phyloP scores from a whole-genome alignment of 495 filamentous ascomycete species.

The Daldinia decipiens region DNA sequence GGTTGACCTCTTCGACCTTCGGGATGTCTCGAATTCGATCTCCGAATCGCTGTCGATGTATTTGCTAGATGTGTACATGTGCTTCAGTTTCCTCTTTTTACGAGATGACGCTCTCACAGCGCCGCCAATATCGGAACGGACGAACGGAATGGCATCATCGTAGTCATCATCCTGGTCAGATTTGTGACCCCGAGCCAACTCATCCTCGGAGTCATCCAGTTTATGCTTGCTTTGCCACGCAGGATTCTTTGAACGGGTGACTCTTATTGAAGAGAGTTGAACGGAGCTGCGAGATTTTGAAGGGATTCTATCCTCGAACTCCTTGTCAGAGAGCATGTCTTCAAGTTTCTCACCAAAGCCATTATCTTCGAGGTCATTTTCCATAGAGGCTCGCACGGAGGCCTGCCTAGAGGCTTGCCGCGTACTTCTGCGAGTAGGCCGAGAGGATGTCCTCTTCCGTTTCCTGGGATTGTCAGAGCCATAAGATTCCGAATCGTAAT shows the following conservation, averaged over 20 bases:
- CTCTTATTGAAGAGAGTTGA: conserved; percentile 5
- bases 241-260: conserved; percentile 33
- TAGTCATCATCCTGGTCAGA: conserved; percentile 46
- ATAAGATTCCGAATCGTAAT: conserved; percentile 48
- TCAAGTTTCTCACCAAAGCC: conserved; percentile 13
- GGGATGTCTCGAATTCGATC: conserved; percentile 59
- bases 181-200: conserved; percentile 49
- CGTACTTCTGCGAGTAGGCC: conserved; percentile 30
- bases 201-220: conserved; percentile 55
- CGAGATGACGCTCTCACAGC: conserved; percentile 22
- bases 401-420: conserved; percentile 40
- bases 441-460: conserved; percentile 8
- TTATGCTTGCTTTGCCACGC: conserved; percentile 3
- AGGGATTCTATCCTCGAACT: not conserved
- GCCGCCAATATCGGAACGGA: conserved; percentile 54
- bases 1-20: conserved; percentile 63
- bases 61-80: not conserved
- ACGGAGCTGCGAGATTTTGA: not conserved
- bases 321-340: conserved; percentile 1
- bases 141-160: conserved; percentile 45
- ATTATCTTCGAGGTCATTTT: conserved; percentile 15
- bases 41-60: conserved; percentile 48
- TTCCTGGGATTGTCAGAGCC: conserved; percentile 11
- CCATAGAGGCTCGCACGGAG: conserved; percentile 35
- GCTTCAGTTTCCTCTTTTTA: conserved; percentile 25